These are phyloP conservation scores for Rhynchospora breviuscula DNA, from an alignment of 176 grass and related monocot species.

Conservation along the genomic window DNA sequence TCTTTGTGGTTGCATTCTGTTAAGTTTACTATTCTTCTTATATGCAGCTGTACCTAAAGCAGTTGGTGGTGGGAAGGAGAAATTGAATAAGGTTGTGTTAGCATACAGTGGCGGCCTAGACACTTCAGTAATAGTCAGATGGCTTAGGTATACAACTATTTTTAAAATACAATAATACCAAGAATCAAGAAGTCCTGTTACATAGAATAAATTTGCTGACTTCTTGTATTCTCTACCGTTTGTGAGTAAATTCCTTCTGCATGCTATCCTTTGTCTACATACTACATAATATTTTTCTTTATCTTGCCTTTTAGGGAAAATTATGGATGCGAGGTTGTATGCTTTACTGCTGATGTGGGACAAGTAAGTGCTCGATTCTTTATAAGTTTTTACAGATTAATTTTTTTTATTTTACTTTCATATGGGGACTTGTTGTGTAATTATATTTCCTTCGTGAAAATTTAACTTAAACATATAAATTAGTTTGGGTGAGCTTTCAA, in stretches of 20 bases:
- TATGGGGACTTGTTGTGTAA: background rate
- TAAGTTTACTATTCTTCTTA: background rate
- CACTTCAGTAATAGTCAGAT: slow-evolving; percentile 95
- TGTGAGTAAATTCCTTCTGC: background rate
- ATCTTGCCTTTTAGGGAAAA: slow-evolving; percentile 19
- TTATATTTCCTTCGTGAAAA: background rate
- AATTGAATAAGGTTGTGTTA: slow-evolving; percentile 74
- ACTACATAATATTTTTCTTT: background rate
- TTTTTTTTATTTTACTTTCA: background rate
- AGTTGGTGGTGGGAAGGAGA: slow-evolving; percentile 39
- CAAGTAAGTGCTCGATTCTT: slow-evolving; percentile 46
- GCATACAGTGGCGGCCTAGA: slow-evolving; percentile 97
- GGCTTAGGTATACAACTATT: slow-evolving; percentile 61
- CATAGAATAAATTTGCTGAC: background rate
- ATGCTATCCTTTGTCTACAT: background rate
- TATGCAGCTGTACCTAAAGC: slow-evolving; percentile 50
- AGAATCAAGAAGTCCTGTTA: background rate
- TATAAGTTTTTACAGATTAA: background rate
- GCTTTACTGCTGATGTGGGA: slow-evolving; percentile 96
- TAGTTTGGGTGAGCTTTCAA: background rate
- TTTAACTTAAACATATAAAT: background rate
- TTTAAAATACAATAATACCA: background rate
- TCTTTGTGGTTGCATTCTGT: slow-evolving; percentile 3
- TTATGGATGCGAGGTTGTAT: slow-evolving; percentile 97
- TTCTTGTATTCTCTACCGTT: background rate